A percentile compares a stretch with the other conserved stretches of the same genome.
Conservation (phyloP, 176 grass and related monocot species). For the Carex scoparia region DNA sequence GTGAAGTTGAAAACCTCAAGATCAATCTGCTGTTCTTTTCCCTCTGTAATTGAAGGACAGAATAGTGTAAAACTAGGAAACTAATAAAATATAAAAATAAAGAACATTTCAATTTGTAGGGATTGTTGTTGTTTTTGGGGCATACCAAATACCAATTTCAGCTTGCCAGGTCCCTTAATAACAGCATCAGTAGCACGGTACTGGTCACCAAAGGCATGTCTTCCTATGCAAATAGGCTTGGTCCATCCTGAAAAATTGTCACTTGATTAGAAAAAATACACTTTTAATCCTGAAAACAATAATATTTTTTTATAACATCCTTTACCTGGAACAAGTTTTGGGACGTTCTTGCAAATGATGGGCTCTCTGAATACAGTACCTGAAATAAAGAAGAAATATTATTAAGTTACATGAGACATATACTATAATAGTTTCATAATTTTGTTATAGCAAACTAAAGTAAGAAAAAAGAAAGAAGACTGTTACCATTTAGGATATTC, state of each 20-base stretch:
- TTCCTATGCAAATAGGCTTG: conserved; percentile 98
- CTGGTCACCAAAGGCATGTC: conserved; percentile 97
- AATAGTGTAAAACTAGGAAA: conserved; percentile 18
- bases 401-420: conserved; percentile 21
- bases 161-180: conserved; percentile 93
- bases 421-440: conserved; percentile 13
- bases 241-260: conserved; percentile 66
- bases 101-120: not conserved
- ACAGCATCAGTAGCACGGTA: conserved; percentile 93
- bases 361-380: conserved; percentile 97
- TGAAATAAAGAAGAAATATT: conserved; percentile 25
- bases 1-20: conserved; percentile 96
- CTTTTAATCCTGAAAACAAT: not conserved
- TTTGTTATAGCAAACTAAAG: conserved; percentile 1
- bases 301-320: conserved; percentile 19
- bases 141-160: conserved; percentile 95
- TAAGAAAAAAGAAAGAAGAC: not conserved
- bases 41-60: conserved; percentile 46
- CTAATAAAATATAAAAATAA: not conserved
- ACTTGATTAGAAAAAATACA: conserved; percentile 16
- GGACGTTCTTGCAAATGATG: conserved; percentile 93
- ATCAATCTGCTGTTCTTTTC: conserved; percentile 66
- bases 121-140: not conserved
- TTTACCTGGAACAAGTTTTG: conserved; percentile 86
- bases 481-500: conserved; percentile 82